These are phyloP conservation scores for Pleodorina starrii DNA, from an alignment of 139 green algal genomes.

Conservation along the genomic window DNA sequence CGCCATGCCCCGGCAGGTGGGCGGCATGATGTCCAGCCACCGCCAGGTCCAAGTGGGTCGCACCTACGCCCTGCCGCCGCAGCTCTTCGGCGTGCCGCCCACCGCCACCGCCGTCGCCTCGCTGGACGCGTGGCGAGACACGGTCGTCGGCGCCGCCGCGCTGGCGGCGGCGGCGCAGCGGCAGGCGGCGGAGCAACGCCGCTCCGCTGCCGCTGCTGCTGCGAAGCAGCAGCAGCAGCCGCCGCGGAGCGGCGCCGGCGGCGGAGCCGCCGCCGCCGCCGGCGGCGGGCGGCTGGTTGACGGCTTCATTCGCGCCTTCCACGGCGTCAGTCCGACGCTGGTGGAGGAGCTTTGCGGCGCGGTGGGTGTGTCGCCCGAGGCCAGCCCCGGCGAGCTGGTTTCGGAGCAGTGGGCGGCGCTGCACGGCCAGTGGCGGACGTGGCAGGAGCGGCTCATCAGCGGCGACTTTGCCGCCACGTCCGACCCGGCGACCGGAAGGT, in stretches of 20 bases:
- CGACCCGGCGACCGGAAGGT: slow-evolving; percentile 24
- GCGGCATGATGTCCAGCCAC: slow-evolving; percentile 76
- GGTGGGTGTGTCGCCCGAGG: not conserved
- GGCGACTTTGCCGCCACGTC: slow-evolving; percentile 56
- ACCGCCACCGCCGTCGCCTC: slow-evolving; percentile 5
- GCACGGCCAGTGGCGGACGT: slow-evolving; percentile 69
- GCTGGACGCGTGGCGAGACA: slow-evolving; percentile 58
- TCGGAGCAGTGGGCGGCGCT: slow-evolving; percentile 64
- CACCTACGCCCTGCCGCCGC: slow-evolving; percentile 76
- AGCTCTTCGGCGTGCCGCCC: slow-evolving; percentile 71
- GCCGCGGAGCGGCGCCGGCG: not conserved
- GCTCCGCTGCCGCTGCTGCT: slow-evolving; percentile 5
- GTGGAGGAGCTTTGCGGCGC: slow-evolving; percentile 69
- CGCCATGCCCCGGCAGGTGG: no score
- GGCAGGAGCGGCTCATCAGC: slow-evolving; percentile 63
- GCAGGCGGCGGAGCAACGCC: not conserved
- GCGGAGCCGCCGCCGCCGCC: not conserved
- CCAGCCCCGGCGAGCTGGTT: slow-evolving; percentile 28
- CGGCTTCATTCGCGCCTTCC: slow-evolving; percentile 70
- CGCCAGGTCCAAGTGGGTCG: slow-evolving; percentile 80
- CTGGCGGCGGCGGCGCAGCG: slow-evolving; percentile 50
- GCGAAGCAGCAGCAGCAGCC: not conserved
- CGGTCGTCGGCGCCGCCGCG: slow-evolving; percentile 61
- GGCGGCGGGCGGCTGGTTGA: slow-evolving; percentile 13
- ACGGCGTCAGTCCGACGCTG: slow-evolving; percentile 79